These are phyloP conservation scores for Cercophora samala DNA, from an alignment of 495 filamentous ascomycete species.

Conservation along the genomic window DNA sequence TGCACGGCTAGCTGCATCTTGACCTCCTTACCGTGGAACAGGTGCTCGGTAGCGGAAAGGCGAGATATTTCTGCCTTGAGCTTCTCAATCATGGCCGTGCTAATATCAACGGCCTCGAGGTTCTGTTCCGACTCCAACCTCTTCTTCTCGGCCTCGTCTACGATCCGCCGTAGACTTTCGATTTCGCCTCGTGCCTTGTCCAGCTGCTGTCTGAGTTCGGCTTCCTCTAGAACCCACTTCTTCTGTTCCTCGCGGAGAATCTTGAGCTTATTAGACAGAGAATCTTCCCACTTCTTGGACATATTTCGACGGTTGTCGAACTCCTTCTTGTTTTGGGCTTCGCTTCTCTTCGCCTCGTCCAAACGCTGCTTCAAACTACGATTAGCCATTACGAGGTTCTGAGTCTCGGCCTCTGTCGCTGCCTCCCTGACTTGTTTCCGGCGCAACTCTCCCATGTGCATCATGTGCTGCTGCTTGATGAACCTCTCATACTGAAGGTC, in stretches of 20 bases:
- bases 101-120: conserved; percentile 55
- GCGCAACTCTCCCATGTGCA: conserved; percentile 68
- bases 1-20: conserved; percentile 51
- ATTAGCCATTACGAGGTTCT: conserved; percentile 69
- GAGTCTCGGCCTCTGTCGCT: conserved; percentile 69
- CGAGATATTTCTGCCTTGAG: conserved; percentile 55
- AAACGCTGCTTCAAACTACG: conserved; percentile 63
- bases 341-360: conserved; percentile 63
- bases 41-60: conserved; percentile 53
- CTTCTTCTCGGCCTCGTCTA: conserved; percentile 59
- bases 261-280: conserved; percentile 58
- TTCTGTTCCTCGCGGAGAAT: conserved; percentile 64
- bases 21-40: conserved; percentile 55
- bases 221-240: conserved; percentile 55
- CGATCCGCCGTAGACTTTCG: conserved; percentile 53
- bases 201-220: conserved; percentile 52
- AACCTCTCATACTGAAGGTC: conserved; percentile 76
- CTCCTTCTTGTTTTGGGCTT: conserved; percentile 62
- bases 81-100: conserved; percentile 57
- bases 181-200: conserved; percentile 50
- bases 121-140: conserved; percentile 57
- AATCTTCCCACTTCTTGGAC: conserved; percentile 66
- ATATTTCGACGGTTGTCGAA: conserved; percentile 60
- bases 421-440: conserved; percentile 65
- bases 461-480: conserved; percentile 69